Evolutionary conservation across 495 filamentous ascomycete genomes (phyloP).

Genomic region (Penicillium bovifimosum): DNA sequence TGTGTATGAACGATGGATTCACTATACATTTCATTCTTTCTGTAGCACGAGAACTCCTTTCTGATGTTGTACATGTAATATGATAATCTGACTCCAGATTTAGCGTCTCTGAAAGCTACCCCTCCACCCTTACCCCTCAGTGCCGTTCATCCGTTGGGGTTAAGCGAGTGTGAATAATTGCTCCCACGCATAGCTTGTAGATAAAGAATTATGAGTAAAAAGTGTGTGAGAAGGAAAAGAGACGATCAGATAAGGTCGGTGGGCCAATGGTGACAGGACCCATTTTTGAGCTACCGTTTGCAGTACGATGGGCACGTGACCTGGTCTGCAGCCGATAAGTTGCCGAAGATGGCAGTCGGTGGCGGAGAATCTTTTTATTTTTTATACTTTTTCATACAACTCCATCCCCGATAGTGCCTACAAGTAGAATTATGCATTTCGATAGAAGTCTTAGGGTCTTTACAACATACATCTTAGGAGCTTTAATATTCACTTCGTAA

Average conservation of each 20-base stretch:
- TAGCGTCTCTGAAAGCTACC: background rate
- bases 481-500: too few relatives aligned
- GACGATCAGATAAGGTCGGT: slow-evolving; percentile 24
- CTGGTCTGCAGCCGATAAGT: background rate
- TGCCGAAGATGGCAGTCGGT: slow-evolving; percentile 15
- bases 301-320: slow-evolving; percentile 17
- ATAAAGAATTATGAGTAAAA: slow-evolving; percentile 22
- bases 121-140: slow-evolving; percentile 3
- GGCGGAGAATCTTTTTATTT: slow-evolving; percentile 7
- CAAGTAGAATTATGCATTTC: background rate
- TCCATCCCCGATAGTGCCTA: background rate
- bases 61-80: too few relatives aligned
- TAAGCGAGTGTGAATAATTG: background rate
- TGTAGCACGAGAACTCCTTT: background rate
- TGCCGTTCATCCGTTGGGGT: background rate
- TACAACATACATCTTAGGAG: too few relatives aligned
- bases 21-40: background rate
- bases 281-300: slow-evolving; percentile 9
- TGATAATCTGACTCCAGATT: background rate
- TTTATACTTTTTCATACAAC: background rate
- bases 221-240: slow-evolving; percentile 17
- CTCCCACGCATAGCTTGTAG: background rate
- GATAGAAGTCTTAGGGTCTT: background rate
- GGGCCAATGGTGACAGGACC: background rate
- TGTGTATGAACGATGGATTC: background rate